A percentile compares a stretch with the other conserved stretches of the same genome.
Conservation (phyloP, 208 protist genomes). For the Leishmania turanica region DNA sequence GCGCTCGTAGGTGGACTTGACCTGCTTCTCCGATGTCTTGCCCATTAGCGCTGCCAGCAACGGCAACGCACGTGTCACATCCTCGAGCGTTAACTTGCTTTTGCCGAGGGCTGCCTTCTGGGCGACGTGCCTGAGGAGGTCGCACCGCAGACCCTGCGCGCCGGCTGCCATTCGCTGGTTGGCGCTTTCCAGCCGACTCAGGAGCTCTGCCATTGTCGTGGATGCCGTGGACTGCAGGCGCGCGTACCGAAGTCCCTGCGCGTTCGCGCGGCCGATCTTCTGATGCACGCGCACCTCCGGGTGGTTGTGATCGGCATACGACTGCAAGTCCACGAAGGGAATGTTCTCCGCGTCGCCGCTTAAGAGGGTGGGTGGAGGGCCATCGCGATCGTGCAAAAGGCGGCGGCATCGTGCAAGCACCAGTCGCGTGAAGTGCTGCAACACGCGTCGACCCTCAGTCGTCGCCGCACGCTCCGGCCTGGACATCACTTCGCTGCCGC, state of each 20-base stretch:
- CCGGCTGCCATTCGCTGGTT: background rate
- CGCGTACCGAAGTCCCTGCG: constrained; percentile 68
- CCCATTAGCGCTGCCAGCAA: constrained; percentile 42
- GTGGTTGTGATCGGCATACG: constrained; percentile 57
- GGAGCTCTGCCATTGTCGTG: constrained; percentile 52
- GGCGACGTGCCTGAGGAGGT: constrained; percentile 77
- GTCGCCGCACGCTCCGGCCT: background rate
- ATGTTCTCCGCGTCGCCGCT: constrained; percentile 73
- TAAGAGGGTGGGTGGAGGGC: constrained; percentile 50
- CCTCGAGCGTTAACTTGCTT: constrained; percentile 41
- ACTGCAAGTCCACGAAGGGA: constrained; percentile 71
- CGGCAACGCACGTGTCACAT: constrained; percentile 67
- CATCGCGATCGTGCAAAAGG: constrained; percentile 48
- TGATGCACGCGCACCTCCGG: constrained; percentile 67
- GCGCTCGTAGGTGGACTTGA: constrained; percentile 38
- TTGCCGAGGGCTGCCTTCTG: constrained; percentile 55
- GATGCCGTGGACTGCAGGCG: constrained; percentile 46
- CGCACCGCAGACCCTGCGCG: constrained; percentile 38
- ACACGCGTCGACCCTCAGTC: background rate
- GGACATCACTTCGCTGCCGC: no score
- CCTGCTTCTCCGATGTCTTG: constrained; percentile 20
- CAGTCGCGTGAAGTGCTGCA: constrained; percentile 46
- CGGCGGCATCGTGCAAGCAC: constrained; percentile 63
- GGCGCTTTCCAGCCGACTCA: constrained; percentile 48
- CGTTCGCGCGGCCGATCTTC: constrained; percentile 69